A percentile compares a stretch with the other conserved stretches of the same genome.
phyloP scores from a whole-genome alignment of 352 stramenopile genomes.

The Thalassiosira sp. region DNA sequence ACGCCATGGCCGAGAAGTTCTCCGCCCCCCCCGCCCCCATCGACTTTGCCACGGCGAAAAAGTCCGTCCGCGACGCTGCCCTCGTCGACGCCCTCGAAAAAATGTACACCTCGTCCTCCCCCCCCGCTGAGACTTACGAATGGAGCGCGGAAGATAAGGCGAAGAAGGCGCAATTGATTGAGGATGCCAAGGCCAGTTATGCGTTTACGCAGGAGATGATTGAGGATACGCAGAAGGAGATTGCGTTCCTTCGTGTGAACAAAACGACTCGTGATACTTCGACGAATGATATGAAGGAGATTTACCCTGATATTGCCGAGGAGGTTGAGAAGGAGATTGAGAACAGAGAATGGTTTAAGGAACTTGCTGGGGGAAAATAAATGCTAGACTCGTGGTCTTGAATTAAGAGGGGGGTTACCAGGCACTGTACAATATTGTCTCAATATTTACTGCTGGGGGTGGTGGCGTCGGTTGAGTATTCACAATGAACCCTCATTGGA shows the following conservation, averaged over 20 bases:
- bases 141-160: conserved; percentile 68
- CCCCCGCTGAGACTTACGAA: conserved; percentile 67
- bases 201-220: conserved; percentile 71
- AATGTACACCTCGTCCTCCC: conserved; percentile 66
- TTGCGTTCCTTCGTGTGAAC: conserved; percentile 73
- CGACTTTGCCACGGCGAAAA: conserved; percentile 77
- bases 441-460: conserved; percentile 1
- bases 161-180: conserved; percentile 66
- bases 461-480: not conserved
- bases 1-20: conserved; percentile 82
- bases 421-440: not conserved
- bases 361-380: conserved; percentile 68
- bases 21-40: conserved; percentile 61
- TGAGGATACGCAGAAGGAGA: conserved; percentile 65
- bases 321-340: conserved; percentile 83
- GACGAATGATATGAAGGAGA: conserved; percentile 75
- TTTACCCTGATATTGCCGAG: conserved; percentile 82
- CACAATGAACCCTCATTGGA: conserved; percentile 1
- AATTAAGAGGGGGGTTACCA: not conserved
- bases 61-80: conserved; percentile 65
- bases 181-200: conserved; percentile 58
- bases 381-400: conserved; percentile 1
- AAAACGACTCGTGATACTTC: conserved; percentile 69
- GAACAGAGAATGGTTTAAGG: conserved; percentile 84
- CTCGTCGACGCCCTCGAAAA: conserved; percentile 76